A percentile compares a stretch with the other conserved stretches of the same genome.
These are phyloP conservation scores for Aureobasidium leucospermi DNA, from an alignment of 2,329 filamentous ascomycete species.

Conservation along the genomic window DNA sequence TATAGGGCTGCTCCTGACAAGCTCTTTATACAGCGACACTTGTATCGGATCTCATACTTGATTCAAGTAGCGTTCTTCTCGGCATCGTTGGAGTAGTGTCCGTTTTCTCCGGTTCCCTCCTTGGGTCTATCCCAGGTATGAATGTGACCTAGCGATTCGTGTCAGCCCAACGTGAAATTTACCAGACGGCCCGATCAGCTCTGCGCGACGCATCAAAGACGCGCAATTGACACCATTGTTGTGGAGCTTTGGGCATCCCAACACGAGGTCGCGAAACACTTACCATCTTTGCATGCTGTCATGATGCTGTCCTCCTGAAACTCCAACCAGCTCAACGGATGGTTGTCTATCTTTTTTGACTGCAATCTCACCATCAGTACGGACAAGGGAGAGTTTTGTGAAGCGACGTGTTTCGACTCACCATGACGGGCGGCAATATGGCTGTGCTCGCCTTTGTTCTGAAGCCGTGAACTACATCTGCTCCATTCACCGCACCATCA, in stretches of 20 bases:
- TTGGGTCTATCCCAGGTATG: conserved; percentile 65
- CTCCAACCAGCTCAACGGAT: conserved; percentile 83
- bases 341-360: conserved; percentile 77
- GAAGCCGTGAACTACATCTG: conserved; percentile 66
- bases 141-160: conserved; percentile 54
- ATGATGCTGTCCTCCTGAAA: conserved; percentile 92
- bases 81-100: conserved; percentile 1
- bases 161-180: conserved; percentile 9
- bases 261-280: conserved; percentile 29
- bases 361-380: conserved; percentile 29
- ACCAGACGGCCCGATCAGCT: neutral
- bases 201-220: conserved; percentile 1
- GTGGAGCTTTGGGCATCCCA: neutral
- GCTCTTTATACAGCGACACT: neutral
- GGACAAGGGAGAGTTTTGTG: neutral
- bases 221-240: neutral
- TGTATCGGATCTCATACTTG: neutral
- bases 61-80: neutral
- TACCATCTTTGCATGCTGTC: conserved; percentile 85
- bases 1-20: neutral
- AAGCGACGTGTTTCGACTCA: conserved; percentile 35
- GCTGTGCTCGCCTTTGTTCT: conserved; percentile 78
- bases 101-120: conserved; percentile 30
- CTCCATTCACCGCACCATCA: conserved; percentile 25
- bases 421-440: conserved; percentile 83